These are phyloP conservation scores for Nakazawaea siamensis DNA, from an alignment of 805 yeast genomes.

Conservation along the genomic window DNA sequence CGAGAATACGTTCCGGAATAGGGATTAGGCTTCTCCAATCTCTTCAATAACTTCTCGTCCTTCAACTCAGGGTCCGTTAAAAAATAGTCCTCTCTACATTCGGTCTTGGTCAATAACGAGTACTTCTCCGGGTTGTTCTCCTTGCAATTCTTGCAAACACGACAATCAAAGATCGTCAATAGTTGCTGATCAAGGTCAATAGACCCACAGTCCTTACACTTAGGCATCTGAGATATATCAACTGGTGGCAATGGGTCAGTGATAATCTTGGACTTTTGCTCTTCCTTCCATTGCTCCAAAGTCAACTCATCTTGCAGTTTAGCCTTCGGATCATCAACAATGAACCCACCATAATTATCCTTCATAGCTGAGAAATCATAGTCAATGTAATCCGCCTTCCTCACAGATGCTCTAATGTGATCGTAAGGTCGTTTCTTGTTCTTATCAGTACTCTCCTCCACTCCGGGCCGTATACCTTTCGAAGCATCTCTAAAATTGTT, in stretches of 20 bases:
- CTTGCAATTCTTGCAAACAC: slow-evolving; percentile 78
- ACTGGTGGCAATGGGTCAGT: slow-evolving; percentile 64
- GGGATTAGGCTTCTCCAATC: slow-evolving; percentile 89
- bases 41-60: slow-evolving; percentile 58
- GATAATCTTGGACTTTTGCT: slow-evolving; percentile 35
- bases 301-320: slow-evolving; percentile 26
- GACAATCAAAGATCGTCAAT: slow-evolving; percentile 55
- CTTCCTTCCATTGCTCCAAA: slow-evolving; percentile 49
- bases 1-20: slow-evolving; percentile 81
- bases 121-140: slow-evolving; percentile 77
- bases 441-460: slow-evolving; percentile 4
- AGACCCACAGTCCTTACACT: slow-evolving; percentile 76
- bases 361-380: slow-evolving; percentile 88
- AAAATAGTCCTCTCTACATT: slow-evolving; percentile 86
- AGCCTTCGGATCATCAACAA: slow-evolving; percentile 30
- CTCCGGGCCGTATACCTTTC: too few relatives aligned
- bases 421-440: background rate
- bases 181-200: slow-evolving; percentile 74
- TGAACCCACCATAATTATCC: slow-evolving; percentile 82
- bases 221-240: slow-evolving; percentile 67
- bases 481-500: slow-evolving; percentile 17
- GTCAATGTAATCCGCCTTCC: slow-evolving; percentile 63
- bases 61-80: slow-evolving; percentile 88
- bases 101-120: slow-evolving; percentile 87
- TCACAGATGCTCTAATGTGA: slow-evolving; percentile 37